phyloP scores from a whole-genome alignment of 2,329 filamentous ascomycete species.

The Aureobasidium sp. region DNA sequence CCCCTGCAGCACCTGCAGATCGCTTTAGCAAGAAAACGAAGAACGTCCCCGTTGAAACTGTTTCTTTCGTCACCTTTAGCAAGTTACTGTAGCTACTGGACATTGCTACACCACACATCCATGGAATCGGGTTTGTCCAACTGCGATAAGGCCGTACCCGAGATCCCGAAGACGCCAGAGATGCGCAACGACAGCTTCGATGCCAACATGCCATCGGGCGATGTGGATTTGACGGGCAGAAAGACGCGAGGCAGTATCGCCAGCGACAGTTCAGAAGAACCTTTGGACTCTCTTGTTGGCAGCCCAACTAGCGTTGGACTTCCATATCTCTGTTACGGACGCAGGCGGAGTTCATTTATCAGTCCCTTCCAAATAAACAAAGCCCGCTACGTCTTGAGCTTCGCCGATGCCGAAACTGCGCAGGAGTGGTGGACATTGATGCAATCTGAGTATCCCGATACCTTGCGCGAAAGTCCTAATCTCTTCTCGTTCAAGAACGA shows the following conservation, averaged over 20 bases:
- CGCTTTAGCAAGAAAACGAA: neutral
- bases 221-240: neutral
- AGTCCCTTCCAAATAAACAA: slow-evolving; percentile 19
- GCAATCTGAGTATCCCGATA: slow-evolving; percentile 25
- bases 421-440: slow-evolving; percentile 29
- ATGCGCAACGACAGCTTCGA: slow-evolving; percentile 15
- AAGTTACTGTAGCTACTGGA: slow-evolving; percentile 1
- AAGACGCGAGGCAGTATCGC: slow-evolving; percentile 12
- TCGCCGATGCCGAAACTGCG: slow-evolving; percentile 25
- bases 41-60: slow-evolving; percentile 3
- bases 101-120: neutral
- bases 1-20: slow-evolving; percentile 9
- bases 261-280: slow-evolving; percentile 10
- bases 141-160: neutral
- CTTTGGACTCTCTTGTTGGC: neutral
- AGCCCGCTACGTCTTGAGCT: slow-evolving; percentile 28
- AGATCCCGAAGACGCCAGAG: neutral
- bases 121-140: slow-evolving; percentile 1
- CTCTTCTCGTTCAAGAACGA: slow-evolving; percentile 28
- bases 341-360: slow-evolving; percentile 18
- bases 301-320: neutral
- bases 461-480: slow-evolving; percentile 26
- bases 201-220: neutral
- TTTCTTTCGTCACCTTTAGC: neutral
- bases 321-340: slow-evolving; percentile 18